Percentiles rank a stretch among this genome's conserved stretches.
Evolutionary conservation across 1,284 basidiomycete genomes (phyloP).

Genomic region (Moesziomyces parantarcticus): DNA sequence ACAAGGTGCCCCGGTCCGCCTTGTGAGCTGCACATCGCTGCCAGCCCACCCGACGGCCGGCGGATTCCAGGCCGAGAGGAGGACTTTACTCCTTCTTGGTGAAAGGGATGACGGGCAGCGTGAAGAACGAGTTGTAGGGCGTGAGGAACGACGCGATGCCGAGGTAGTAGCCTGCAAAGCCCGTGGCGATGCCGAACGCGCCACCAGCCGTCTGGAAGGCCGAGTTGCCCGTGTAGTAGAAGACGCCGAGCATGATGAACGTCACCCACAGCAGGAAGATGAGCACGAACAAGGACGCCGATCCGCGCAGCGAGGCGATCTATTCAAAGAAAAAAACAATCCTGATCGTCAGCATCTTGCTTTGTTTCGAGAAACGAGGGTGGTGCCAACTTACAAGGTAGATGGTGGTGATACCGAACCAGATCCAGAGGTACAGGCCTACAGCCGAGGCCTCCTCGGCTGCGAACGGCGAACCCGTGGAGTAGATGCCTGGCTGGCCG

Average conservation of each 20-base stretch:
- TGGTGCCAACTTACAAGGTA: conserved; percentile 21
- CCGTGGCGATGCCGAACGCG: conserved; percentile 48
- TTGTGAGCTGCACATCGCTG: no score
- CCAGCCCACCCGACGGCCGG: not conserved
- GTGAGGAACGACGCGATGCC: conserved; percentile 44
- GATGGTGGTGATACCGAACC: conserved; percentile 57
- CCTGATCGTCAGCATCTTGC: not conserved
- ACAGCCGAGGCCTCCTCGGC: conserved; percentile 36
- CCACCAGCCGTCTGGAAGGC: conserved; percentile 41
- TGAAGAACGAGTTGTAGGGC: conserved; percentile 51
- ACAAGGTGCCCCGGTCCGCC: no score
- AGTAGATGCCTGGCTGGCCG: conserved; percentile 47
- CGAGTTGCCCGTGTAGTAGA: conserved; percentile 27
- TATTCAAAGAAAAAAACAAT: not conserved
- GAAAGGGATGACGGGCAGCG: conserved; percentile 47
- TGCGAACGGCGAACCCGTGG: conserved; percentile 21
- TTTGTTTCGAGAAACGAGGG: not conserved
- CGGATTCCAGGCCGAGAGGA: no score
- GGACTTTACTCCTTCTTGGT: conserved; percentile 32
- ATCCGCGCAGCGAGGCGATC: conserved; percentile 33
- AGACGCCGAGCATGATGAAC: conserved; percentile 31
- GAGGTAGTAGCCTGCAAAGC: conserved; percentile 53
- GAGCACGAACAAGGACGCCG: conserved; percentile 38
- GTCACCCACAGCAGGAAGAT: conserved; percentile 49
- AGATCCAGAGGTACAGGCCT: conserved; percentile 51